These are phyloP conservation scores for Aspergillus biplanus DNA, from an alignment of 495 filamentous ascomycete genomes.

Conservation along the genomic window DNA sequence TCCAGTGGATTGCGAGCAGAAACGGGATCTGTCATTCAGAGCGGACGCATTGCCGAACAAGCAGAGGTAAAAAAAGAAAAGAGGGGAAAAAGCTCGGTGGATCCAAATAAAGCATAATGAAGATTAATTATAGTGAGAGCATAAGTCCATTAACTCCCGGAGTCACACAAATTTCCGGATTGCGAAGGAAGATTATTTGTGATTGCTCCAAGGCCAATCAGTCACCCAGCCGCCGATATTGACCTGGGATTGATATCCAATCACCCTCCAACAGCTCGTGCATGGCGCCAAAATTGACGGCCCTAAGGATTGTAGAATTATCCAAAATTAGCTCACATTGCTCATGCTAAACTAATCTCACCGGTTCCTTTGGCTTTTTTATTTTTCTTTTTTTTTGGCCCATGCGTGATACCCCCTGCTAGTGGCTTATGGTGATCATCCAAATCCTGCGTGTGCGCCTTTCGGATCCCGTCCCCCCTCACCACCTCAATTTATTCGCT, in stretches of 20 bases:
- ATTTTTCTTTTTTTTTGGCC: constrained; percentile 5
- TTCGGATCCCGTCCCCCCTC: constrained; percentile 9
- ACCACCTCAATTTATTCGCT: constrained; percentile 27
- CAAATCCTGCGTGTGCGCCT: constrained; percentile 12
- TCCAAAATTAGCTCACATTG: constrained; percentile 33
- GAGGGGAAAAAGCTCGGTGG: not conserved
- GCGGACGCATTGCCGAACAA: too few relatives aligned
- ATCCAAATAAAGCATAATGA: not conserved
- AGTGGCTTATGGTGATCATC: constrained; percentile 22
- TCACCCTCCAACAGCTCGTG: constrained; percentile 13
- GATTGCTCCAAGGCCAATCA: constrained; percentile 21
- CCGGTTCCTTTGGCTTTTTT: constrained; percentile 19
- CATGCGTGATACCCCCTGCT: constrained; percentile 23
- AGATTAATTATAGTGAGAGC: constrained; percentile 3
- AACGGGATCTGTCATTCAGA: too few relatives aligned
- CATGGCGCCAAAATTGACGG: constrained; percentile 26
- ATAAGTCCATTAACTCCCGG: not conserved
- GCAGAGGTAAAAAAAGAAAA: too few relatives aligned
- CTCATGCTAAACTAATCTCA: constrained; percentile 20
- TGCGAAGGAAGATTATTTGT: constrained; percentile 16
- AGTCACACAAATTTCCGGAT: constrained; percentile 17
- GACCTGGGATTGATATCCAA: constrained; percentile 17
- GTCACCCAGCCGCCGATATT: constrained; percentile 19
- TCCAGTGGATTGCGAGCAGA: too few relatives aligned
- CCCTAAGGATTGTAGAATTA: constrained; percentile 23